phyloP scores from a whole-genome alignment of 768 basidiomycete genomes.

The Xanthoconium purpureum region DNA sequence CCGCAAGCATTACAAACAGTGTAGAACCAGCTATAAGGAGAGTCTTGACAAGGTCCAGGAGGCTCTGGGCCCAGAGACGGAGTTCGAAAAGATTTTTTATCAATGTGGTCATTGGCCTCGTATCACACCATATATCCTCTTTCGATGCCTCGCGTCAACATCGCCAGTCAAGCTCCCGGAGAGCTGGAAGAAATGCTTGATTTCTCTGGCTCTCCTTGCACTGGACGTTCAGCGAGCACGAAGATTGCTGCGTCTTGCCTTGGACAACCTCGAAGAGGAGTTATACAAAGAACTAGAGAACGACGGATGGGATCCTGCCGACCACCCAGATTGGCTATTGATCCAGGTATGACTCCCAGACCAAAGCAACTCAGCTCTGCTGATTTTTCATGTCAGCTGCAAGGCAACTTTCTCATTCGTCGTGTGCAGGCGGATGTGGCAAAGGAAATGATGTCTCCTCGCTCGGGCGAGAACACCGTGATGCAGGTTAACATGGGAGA shows the following conservation, averaged over 20 bases:
- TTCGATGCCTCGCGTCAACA: not conserved
- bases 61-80: not conserved
- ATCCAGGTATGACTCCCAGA: too few species aligned
- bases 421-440: not conserved
- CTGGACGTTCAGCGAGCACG: not conserved
- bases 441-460: not conserved
- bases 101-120: not conserved
- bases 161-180: not conserved
- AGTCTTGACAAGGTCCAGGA: not conserved
- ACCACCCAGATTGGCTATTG: not conserved
- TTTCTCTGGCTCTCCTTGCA: not conserved
- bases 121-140: not conserved
- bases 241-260: not conserved
- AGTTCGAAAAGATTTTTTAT: not conserved
- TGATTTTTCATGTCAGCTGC: not conserved
- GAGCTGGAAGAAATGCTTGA: not conserved
- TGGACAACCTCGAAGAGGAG: not conserved
- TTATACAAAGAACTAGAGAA: not conserved
- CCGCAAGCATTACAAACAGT: not conserved
- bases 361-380: not conserved
- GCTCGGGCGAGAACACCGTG: not conserved
- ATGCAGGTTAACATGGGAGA: too few species aligned
- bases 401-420: not conserved
- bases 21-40: not conserved
- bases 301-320: not conserved